Percentiles rank a stretch among this genome's conserved stretches.
Evolutionary conservation across 2,329 filamentous ascomycete species (phyloP).

Genomic region (Clarireedia sp.): DNA sequence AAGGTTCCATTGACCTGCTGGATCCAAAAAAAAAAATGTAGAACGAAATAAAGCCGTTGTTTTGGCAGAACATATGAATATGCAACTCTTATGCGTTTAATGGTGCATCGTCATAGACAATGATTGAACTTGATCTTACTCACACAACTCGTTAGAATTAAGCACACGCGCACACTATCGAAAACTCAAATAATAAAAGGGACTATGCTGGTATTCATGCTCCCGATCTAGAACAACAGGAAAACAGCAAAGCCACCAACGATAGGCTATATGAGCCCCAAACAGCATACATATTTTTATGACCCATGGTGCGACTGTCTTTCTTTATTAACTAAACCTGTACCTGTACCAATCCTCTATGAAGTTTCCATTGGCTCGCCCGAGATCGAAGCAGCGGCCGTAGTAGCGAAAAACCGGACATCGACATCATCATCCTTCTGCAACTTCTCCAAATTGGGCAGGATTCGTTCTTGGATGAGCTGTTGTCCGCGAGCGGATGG

Average conservation of each 20-base stretch:
- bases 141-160: no score
- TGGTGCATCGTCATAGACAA: no score
- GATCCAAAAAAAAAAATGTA: no score
- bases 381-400: conserved; percentile 54
- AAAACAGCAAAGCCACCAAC: conserved; percentile 19
- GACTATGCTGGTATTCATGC: conserved; percentile 29
- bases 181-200: conserved; percentile 4
- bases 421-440: conserved; percentile 97
- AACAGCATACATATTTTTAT: conserved; percentile 21
- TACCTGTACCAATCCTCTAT: conserved; percentile 31
- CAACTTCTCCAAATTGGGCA: conserved; percentile 88
- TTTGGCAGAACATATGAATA: no score
- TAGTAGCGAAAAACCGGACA: conserved; percentile 94
- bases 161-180: not conserved
- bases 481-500: conserved; percentile 68
- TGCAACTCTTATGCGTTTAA: no score
- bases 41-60: no score
- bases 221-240: conserved; percentile 27
- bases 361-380: conserved; percentile 48
- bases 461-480: conserved; percentile 75
- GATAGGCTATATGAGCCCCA: conserved; percentile 21
- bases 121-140: no score
- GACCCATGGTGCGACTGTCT: conserved; percentile 18
- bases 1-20: no score
- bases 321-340: conserved; percentile 24